Evolutionary conservation across 2,329 filamentous ascomycete genomes (phyloP).

Genomic region (Diaporthe aspalathi): DNA sequence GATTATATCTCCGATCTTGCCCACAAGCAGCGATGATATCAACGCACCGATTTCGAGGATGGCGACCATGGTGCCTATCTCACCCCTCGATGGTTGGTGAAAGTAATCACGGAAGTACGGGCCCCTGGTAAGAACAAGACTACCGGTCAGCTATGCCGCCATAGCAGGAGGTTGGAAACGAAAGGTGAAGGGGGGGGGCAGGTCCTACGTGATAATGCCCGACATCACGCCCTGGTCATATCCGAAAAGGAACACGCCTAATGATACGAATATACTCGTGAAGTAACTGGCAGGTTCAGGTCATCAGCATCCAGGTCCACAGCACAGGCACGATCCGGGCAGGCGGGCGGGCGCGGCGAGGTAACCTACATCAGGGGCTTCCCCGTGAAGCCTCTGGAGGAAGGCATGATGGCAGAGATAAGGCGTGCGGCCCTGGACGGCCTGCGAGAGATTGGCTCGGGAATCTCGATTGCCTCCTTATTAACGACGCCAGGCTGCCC

Average conservation of each 20-base stretch:
- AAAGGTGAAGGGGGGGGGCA: conserved; percentile 36
- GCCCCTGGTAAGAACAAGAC: conserved; percentile 68
- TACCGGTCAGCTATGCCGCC: conserved; percentile 32
- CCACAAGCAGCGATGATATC: conserved; percentile 87
- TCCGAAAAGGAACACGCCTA: conserved; percentile 89
- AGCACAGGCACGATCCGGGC: background rate
- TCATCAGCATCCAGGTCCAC: conserved; percentile 22
- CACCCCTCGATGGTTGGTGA: conserved; percentile 83
- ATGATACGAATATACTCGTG: conserved; percentile 88
- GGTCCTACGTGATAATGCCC: conserved; percentile 71
- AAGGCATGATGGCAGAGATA: conserved; percentile 87
- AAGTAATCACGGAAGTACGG: conserved; percentile 93
- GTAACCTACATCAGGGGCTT: conserved; percentile 85
- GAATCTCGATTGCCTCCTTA: conserved; percentile 87
- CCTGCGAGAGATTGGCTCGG: conserved; percentile 71
- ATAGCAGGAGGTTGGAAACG: conserved; percentile 40
- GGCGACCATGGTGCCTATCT: conserved; percentile 97
- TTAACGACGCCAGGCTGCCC: conserved; percentile 59
- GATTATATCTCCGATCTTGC: conserved; percentile 90
- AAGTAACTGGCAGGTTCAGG: conserved; percentile 75
- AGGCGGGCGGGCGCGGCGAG: conserved; percentile 24
- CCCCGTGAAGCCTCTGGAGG: conserved; percentile 90
- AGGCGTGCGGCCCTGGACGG: conserved; percentile 76
- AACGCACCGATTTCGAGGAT: conserved; percentile 96
- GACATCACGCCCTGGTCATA: conserved; percentile 95